Percentiles rank a stretch among this genome's conserved stretches.
phyloP scores from a whole-genome alignment of 768 basidiomycete genomes.

The Neoboletus magnificus region DNA sequence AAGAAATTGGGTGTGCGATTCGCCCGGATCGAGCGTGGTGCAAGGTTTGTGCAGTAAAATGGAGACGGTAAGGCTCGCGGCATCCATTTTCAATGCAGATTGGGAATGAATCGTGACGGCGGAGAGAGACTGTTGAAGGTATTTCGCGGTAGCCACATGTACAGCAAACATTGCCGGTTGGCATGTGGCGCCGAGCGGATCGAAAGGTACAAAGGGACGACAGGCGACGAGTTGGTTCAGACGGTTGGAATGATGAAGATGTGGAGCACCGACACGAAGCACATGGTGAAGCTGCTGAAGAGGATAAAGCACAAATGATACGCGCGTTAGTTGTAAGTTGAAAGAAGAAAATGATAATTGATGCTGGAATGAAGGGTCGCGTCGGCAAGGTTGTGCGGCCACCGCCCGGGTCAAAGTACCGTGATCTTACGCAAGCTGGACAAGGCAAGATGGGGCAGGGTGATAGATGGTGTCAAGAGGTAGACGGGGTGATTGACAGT shows the following conservation, averaged over 20 bases:
- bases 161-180: constrained; percentile 2
- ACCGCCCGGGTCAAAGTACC: background rate
- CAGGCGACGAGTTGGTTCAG: background rate
- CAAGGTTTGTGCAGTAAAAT: background rate
- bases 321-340: background rate
- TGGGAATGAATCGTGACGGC: constrained; percentile 6
- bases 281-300: background rate
- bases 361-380: constrained; percentile 10
- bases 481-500: background rate
- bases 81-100: background rate
- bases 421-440: background rate
- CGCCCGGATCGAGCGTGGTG: background rate
- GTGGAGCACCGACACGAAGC: background rate
- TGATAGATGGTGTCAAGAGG: background rate
- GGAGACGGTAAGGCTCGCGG: background rate
- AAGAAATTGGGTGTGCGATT: background rate
- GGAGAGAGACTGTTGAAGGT: background rate
- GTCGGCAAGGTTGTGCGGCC: constrained; percentile 1
- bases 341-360: background rate
- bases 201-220: background rate
- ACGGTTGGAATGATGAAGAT: background rate
- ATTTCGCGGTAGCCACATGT: constrained; percentile 2
- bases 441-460: background rate
- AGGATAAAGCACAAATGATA: background rate
- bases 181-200: constrained; percentile 5